Conservation (phyloP, 805 yeast genomes). For the Ogataea siamensis region DNA sequence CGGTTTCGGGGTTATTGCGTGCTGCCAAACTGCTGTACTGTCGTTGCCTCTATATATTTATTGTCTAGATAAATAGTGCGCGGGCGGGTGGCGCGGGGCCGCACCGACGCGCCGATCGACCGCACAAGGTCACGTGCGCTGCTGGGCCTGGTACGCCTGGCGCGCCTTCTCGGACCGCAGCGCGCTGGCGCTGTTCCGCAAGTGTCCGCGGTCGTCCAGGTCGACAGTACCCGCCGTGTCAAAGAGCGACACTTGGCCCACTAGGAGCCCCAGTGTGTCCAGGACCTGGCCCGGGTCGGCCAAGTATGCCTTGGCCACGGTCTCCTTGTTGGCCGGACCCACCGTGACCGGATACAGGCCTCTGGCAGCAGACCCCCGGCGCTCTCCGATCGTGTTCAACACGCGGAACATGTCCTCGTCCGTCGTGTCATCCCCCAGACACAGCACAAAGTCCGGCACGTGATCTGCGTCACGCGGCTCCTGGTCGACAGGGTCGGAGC, state of each 20-base stretch:
- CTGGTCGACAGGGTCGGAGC: conserved; percentile 51
- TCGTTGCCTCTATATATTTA: background rate
- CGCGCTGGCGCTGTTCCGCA: conserved; percentile 46
- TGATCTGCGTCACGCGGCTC: conserved; percentile 32
- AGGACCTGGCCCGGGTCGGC: conserved; percentile 81
- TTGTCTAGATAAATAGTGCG: background rate
- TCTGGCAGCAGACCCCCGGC: too few species aligned
- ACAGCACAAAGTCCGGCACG: conserved; percentile 80
- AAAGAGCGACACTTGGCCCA: conserved; percentile 76
- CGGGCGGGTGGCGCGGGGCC: background rate
- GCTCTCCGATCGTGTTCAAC: too few species aligned
- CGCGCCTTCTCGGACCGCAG: conserved; percentile 39
- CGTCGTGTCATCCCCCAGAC: conserved; percentile 94
- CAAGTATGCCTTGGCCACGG: conserved; percentile 82
- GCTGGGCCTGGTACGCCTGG: conserved; percentile 29
- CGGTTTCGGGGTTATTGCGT: background rate
- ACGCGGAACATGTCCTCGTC: conserved; percentile 97
- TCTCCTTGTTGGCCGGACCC: conserved; percentile 86
- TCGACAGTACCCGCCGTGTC: conserved; percentile 77
- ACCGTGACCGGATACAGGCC: conserved; percentile 86
- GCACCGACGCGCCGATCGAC: too few species aligned
- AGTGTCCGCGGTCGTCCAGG: conserved; percentile 75
- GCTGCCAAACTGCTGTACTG: background rate
- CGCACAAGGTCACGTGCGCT: background rate
- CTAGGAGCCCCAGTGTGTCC: conserved; percentile 75